phyloP scores from a whole-genome alignment of 2,329 filamentous ascomycete genomes.

The Scedosporium apiospermum region DNA sequence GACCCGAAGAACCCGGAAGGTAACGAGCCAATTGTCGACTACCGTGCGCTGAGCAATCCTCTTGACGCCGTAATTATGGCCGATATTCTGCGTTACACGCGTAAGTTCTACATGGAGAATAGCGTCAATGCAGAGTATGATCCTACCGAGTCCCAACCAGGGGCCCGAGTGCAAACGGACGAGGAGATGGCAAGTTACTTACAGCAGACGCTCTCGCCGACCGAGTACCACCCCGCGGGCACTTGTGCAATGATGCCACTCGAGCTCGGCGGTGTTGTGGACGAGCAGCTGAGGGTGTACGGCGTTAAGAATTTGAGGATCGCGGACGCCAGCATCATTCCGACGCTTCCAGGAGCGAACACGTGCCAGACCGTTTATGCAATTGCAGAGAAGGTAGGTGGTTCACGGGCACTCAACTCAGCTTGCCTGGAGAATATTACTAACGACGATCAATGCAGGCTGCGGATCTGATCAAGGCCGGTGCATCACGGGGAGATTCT shows the following conservation, averaged over 20 bases:
- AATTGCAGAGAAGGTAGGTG: slow-evolving; percentile 24
- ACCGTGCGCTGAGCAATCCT: slow-evolving; percentile 26
- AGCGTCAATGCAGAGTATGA: slow-evolving; percentile 19
- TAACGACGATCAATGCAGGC: slow-evolving; percentile 12
- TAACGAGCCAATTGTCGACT: slow-evolving; percentile 26
- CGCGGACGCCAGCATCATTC: slow-evolving; percentile 36
- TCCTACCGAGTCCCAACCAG: slow-evolving; percentile 23
- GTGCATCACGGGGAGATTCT: neutral
- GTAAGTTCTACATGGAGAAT: slow-evolving; percentile 25
- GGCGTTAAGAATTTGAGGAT: slow-evolving; percentile 33
- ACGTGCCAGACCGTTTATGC: slow-evolving; percentile 19
- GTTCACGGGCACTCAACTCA: neutral
- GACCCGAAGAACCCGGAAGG: slow-evolving; percentile 25
- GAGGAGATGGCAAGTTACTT: slow-evolving; percentile 19
- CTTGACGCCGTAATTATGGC: slow-evolving; percentile 26
- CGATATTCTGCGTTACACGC: slow-evolving; percentile 26
- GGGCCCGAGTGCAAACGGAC: slow-evolving; percentile 19
- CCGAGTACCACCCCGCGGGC: slow-evolving; percentile 36
- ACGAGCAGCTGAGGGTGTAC: slow-evolving; percentile 30
- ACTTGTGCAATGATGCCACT: slow-evolving; percentile 40
- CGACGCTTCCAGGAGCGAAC: slow-evolving; percentile 29
- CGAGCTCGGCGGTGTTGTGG: slow-evolving; percentile 34
- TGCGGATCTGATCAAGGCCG: slow-evolving; percentile 21
- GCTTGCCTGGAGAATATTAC: neutral
- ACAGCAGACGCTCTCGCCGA: slow-evolving; percentile 11